These are phyloP conservation scores for Saturnispora zaruensis DNA, from an alignment of 805 yeast species.

Conservation along the genomic window DNA sequence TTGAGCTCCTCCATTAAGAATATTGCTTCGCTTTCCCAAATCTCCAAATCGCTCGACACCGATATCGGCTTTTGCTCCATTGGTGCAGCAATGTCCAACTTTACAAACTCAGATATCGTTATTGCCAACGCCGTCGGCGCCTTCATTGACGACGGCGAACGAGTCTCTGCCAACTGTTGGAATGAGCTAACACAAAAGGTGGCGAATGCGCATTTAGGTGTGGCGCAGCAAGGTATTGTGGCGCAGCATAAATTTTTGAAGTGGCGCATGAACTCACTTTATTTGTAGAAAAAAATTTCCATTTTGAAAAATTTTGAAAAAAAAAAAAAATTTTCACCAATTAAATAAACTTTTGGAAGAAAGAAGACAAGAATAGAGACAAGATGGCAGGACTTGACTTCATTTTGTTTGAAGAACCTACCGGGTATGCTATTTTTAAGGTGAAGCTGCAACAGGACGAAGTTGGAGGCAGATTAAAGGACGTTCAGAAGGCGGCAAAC, in stretches of 20 bases:
- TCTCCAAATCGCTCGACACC: background rate
- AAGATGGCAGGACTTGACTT: slow-evolving; percentile 72
- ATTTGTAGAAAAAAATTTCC: background rate
- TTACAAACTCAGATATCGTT: background rate
- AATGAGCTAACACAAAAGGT: background rate
- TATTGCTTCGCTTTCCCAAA: background rate
- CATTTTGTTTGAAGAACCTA: slow-evolving; percentile 94
- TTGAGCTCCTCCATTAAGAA: background rate
- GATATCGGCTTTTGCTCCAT: slow-evolving; percentile 2
- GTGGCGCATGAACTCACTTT: slow-evolving; percentile 1
- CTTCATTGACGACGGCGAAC: slow-evolving; percentile 5
- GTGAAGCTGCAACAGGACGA: slow-evolving; percentile 91
- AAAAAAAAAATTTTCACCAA: slow-evolving; percentile 3
- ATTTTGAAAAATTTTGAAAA: background rate
- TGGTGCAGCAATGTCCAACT: slow-evolving; percentile 1
- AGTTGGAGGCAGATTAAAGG: slow-evolving; percentile 83
- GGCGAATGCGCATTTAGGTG: background rate
- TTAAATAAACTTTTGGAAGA: background rate
- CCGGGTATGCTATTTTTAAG: slow-evolving; percentile 95
- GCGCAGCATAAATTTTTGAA: background rate
- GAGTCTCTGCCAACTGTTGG: background rate
- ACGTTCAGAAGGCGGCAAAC: slow-evolving; percentile 83
- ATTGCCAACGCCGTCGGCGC: background rate
- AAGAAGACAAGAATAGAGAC: slow-evolving; percentile 1
- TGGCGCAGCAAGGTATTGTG: background rate